Percentiles rank a stretch among this genome's conserved stretches.
Conservation (phyloP, 2,329 filamentous ascomycete species). For the Colletotrichum plurivorum region DNA sequence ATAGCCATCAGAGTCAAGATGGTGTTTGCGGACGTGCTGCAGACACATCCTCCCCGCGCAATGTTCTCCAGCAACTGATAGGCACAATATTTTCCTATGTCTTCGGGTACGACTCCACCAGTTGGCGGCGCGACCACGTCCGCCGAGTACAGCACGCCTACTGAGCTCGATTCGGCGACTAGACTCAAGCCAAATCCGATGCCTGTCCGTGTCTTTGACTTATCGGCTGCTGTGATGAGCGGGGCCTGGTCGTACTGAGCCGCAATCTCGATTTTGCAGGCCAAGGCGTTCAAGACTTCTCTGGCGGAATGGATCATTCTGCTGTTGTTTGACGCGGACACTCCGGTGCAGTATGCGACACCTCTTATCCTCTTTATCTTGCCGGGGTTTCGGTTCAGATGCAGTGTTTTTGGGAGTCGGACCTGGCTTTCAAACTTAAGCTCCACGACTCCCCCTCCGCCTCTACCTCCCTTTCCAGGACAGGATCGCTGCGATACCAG, state of each 20-base stretch:
- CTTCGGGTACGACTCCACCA: conserved; percentile 89
- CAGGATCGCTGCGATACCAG: conserved; percentile 86
- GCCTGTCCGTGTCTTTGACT: conserved; percentile 77
- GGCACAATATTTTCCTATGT: conserved; percentile 89
- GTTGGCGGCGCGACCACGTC: conserved; percentile 82
- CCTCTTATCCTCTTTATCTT: conserved; percentile 90
- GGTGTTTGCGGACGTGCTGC: conserved; percentile 78
- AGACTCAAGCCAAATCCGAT: conserved; percentile 93
- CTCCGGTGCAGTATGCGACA: conserved; percentile 93
- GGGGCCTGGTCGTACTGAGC: conserved; percentile 81
- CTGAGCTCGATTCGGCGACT: conserved; percentile 90
- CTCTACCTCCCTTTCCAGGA: conserved; percentile 79
- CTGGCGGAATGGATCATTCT: conserved; percentile 94
- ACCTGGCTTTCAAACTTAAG: conserved; percentile 94
- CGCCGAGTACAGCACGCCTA: conserved; percentile 87
- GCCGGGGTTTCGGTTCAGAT: conserved; percentile 85
- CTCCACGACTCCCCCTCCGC: conserved; percentile 94
- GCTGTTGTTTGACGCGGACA: conserved; percentile 92
- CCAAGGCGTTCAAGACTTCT: conserved; percentile 87
- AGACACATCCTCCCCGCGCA: conserved; percentile 85
- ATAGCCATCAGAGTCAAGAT: conserved; percentile 95
- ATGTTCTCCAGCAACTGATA: conserved; percentile 91
- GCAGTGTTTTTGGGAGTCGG: conserved; percentile 92
- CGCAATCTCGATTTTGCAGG: conserved; percentile 92
- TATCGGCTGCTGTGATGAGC: conserved; percentile 68